phyloP scores from a whole-genome alignment of 2,329 filamentous ascomycete species.

The Aspergillus persii region DNA sequence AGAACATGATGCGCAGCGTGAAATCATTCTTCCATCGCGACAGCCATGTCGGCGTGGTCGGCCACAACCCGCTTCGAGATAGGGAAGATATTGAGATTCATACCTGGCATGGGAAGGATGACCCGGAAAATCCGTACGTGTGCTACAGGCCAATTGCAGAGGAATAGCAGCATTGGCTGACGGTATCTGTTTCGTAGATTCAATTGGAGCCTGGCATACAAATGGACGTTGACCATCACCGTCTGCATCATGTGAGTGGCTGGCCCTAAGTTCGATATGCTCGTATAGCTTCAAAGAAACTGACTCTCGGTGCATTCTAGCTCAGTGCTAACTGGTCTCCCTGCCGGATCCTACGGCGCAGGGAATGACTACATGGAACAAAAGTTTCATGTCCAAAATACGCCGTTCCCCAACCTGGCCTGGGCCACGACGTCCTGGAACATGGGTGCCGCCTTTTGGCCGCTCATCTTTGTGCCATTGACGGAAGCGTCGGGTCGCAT shows the following conservation, averaged over 20 bases:
- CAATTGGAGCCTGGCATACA: slow-evolving; percentile 42
- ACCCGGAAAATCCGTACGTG: slow-evolving; percentile 31
- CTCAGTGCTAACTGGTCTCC: slow-evolving; percentile 43
- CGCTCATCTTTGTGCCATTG: slow-evolving; percentile 36
- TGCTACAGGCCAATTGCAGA: not conserved
- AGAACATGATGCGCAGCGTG: slow-evolving; percentile 9
- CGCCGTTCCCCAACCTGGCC: slow-evolving; percentile 32
- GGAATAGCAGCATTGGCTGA: too few relatives aligned
- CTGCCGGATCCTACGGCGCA: slow-evolving; percentile 42
- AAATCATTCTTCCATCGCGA: slow-evolving; percentile 25
- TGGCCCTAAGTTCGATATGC: not conserved
- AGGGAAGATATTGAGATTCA: slow-evolving; percentile 28
- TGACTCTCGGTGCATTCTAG: slow-evolving; percentile 10
- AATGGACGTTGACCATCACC: slow-evolving; percentile 44
- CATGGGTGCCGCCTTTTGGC: slow-evolving; percentile 40
- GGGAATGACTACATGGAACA: slow-evolving; percentile 30
- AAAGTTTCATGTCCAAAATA: slow-evolving; percentile 33
- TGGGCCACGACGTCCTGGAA: slow-evolving; percentile 39
- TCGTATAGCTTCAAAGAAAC: not conserved
- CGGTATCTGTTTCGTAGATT: slow-evolving; percentile 26
- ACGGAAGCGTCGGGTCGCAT: slow-evolving; percentile 45
- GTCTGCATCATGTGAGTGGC: slow-evolving; percentile 41
- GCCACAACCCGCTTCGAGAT: slow-evolving; percentile 19
- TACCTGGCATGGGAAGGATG: slow-evolving; percentile 28
- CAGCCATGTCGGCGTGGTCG: slow-evolving; percentile 25